Evolutionary conservation across 495 filamentous ascomycete species (phyloP), one percentile per base, ranked within the genome.

Genomic region (Cercophora sp.): DNA sequence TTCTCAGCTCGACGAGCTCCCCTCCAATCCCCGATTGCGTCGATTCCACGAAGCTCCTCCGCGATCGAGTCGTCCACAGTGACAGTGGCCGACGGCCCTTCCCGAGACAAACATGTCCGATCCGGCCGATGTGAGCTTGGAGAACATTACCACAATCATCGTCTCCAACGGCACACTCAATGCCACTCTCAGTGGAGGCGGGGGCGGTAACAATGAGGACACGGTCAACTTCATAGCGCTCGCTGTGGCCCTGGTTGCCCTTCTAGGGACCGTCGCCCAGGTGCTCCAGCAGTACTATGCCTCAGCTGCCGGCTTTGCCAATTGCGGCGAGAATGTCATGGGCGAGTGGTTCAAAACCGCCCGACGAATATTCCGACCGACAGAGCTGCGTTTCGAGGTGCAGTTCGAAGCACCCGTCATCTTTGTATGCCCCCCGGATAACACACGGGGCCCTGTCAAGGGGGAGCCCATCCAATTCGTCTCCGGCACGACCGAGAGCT

Each of bases 381-480:
- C 47, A 11, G 75, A 79, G 61, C 63, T 79, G 8, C 67, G 76
- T 11, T 74, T 77, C 46, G 75, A 79, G 48, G 74, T 77, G 19
- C 63, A 68, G 15, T 78, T 75, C 59, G 68, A 77, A 47, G 65
- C 73, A 0, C 76, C 76, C 20, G 69, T 77, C 26, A 70, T 79
- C 27, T 76, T 79, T 32, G 67, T 76, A 15, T 73, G 68, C 19
- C 58, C 62, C 2, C 63, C 73, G 3, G 56, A 29, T n/a, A 78
- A 78, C 56, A 41, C 40, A 2, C 57, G 57, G 0, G 71, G 72
- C 5, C 75, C 75, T 9, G 66, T 77, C 16, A 42, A 51, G 34
- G 50, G 44, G 10, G 58, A 61, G 54, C 31, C 49, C 0, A 70
- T 77, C 6, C 52, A 57, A 39, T 70, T 70, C 27, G 62, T 78